Evolutionary conservation across 345 rosid genomes (phyloP), one percentile per base, ranked within the genome.

Genomic region (Balakata baccata): DNA sequence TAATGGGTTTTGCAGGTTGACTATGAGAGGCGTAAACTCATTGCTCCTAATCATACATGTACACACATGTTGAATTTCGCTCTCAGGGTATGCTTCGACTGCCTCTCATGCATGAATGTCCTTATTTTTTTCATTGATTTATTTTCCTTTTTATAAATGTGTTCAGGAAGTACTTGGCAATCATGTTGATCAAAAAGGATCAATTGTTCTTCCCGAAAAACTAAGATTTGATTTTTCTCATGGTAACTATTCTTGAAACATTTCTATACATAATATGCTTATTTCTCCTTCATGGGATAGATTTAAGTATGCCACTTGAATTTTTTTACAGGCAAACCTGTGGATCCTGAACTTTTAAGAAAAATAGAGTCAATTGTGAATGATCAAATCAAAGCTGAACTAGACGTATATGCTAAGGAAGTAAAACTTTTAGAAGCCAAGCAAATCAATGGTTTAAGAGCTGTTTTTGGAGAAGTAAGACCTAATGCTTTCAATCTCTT

Each of bases 121-220:
- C 9, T 64, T 51, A 37, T 34, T 39, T 46, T 13, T 41, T 64
- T 64, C 16, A 62, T 20, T 64, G 22, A 37, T 62, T 10, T 20
- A 41, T 43, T 64, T 69, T 14, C 43, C 49, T 68, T 13, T 45
- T 64, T 50, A 18, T 64, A 37, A 52, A 68, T 76, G 63, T 77
- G 60, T 75, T 69, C 87, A 95, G 99, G 92, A 96, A 82, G 96
- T 92, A 41, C 93, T 96, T 53, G 99, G 98, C 12, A 80, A 87
- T 86, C 99, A 96, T 80, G 87, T 96, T 79, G 98, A 96, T 79
- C 98, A 93, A 86, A 93, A 96, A 82, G 99, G 98, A 74, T 96
- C 99, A 52, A 89, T 93, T 53, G 98, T 96, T 82, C 96, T 96
- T 69, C 97, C 96, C 67, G 99, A 93, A 83, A 96, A 96, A 75